Percentiles rank a stretch among this genome's conserved stretches.
Conservation (phyloP, 2,329 filamentous ascomycete genomes). For the Cercospora janseana region DNA sequence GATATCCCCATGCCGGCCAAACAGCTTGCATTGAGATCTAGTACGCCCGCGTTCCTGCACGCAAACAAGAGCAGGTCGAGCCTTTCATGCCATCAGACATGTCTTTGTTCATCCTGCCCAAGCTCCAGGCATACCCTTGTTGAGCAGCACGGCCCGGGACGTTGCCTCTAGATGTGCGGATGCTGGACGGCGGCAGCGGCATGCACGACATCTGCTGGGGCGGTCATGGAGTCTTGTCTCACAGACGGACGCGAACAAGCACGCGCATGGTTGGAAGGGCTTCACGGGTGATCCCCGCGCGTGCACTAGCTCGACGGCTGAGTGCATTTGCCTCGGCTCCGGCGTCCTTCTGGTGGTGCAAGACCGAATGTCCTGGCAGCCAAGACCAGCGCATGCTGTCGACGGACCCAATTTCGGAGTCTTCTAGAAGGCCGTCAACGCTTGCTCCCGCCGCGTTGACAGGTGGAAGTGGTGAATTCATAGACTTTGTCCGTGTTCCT, state of each 20-base stretch:
- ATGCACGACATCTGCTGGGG: slow-evolving; percentile 26
- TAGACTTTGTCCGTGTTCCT: slow-evolving; percentile 25
- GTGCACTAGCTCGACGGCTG: slow-evolving; percentile 17
- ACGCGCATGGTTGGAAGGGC: slow-evolving; percentile 24
- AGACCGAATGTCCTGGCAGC: slow-evolving; percentile 17
- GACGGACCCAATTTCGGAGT: slow-evolving; percentile 18
- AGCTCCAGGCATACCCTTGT: slow-evolving; percentile 22
- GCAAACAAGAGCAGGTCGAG: slow-evolving; percentile 27
- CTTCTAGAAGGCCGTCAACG: slow-evolving; percentile 28
- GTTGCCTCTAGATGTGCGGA: slow-evolving; percentile 20
- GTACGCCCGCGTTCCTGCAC: slow-evolving; percentile 24
- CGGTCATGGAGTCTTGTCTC: slow-evolving; percentile 22
- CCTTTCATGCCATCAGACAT: slow-evolving; percentile 23
- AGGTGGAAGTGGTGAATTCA: slow-evolving; percentile 12
- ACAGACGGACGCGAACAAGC: slow-evolving; percentile 19
- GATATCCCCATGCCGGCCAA: slow-evolving; percentile 20
- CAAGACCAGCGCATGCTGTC: slow-evolving; percentile 12
- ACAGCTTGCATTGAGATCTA: slow-evolving; percentile 25
- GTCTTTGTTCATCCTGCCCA: slow-evolving; percentile 27
- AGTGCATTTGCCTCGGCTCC: slow-evolving; percentile 26
- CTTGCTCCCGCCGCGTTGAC: slow-evolving; percentile 21
- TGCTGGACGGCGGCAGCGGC: slow-evolving; percentile 22
- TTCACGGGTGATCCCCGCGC: slow-evolving; percentile 23
- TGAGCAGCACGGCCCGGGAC: slow-evolving; percentile 24
- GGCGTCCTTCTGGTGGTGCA: slow-evolving; percentile 18